phyloP scores from a whole-genome alignment of 305 asterid species.

The Galium porrigens region DNA sequence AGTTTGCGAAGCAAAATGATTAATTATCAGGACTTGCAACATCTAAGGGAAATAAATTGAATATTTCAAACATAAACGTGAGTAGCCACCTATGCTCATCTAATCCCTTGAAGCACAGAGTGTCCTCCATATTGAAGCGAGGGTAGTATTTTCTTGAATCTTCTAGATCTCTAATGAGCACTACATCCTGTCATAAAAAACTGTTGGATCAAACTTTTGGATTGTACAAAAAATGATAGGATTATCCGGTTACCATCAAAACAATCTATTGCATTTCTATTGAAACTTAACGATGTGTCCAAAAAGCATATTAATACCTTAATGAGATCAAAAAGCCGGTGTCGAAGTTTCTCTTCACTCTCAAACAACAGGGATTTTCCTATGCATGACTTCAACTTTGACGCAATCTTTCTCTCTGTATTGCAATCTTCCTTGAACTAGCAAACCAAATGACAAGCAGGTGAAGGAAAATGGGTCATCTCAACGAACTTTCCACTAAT shows the following conservation, averaged over 20 bases:
- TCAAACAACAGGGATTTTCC: conserved; percentile 51
- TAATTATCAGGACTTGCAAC: background rate
- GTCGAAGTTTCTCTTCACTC: conserved; percentile 54
- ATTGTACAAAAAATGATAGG: background rate
- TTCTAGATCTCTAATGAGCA: conserved; percentile 74
- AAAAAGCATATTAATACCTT: conserved; percentile 38
- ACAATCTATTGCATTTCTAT: no score
- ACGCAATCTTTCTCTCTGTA: conserved; percentile 68
- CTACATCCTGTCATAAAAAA: conserved; percentile 47
- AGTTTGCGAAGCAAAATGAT: background rate
- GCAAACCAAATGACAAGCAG: conserved; percentile 18
- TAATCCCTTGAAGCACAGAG: conserved; percentile 50
- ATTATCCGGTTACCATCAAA: background rate
- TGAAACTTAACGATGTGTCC: conserved; percentile 4
- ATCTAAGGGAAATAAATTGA: background rate
- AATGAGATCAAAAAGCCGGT: conserved; percentile 61
- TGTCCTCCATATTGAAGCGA: conserved; percentile 88
- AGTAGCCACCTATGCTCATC: conserved; percentile 56
- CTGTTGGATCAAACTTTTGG: background rate
- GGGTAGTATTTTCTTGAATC: conserved; percentile 66
- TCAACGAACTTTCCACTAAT: no score
- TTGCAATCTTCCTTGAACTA: conserved; percentile 86
- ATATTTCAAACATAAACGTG: background rate
- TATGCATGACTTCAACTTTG: conserved; percentile 53
- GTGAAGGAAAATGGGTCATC: background rate